Conservation (phyloP, 352 stramenopile genomes). For the Phytophthora fragariaefolia region DNA sequence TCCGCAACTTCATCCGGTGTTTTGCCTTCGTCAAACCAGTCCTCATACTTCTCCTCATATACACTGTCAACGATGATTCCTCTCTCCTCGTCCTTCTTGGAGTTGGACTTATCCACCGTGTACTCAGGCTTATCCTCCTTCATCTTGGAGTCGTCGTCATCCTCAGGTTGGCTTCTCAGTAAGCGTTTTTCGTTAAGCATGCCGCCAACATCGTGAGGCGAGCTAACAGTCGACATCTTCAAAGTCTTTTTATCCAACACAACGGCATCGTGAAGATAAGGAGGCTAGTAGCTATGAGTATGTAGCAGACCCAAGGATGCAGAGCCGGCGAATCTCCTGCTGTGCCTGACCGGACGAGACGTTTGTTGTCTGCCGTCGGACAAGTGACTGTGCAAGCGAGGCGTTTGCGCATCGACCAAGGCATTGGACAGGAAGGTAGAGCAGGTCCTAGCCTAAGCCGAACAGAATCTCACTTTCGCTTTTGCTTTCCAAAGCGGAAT, state of each 20-base stretch:
- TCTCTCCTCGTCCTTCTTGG: not conserved
- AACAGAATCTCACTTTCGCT: slow-evolving; percentile 15
- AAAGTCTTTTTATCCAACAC: too few relatives aligned
- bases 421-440: slow-evolving; percentile 1
- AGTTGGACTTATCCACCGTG: not conserved
- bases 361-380: slow-evolving; percentile 1
- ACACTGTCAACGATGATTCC: not conserved
- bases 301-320: too few relatives aligned
- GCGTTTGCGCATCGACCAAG: not conserved
- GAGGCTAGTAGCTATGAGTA: too few relatives aligned
- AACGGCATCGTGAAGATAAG: too few relatives aligned
- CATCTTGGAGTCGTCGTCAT: not conserved
- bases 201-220: too few relatives aligned
- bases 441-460: slow-evolving; percentile 3
- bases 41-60: not conserved
- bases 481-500: slow-evolving; percentile 3
- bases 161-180: too few relatives aligned
- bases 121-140: not conserved
- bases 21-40: slow-evolving; percentile 5
- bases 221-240: too few relatives aligned
- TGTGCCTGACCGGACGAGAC: not conserved
- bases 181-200: not conserved
- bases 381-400: not conserved
- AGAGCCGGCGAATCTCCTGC: too few relatives aligned
- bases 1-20: not conserved